Percentiles rank a stretch among this genome's conserved stretches.
phyloP scores from a whole-genome alignment of 2,329 filamentous ascomycete species.

The Raffaelea deltoideospora region DNA sequence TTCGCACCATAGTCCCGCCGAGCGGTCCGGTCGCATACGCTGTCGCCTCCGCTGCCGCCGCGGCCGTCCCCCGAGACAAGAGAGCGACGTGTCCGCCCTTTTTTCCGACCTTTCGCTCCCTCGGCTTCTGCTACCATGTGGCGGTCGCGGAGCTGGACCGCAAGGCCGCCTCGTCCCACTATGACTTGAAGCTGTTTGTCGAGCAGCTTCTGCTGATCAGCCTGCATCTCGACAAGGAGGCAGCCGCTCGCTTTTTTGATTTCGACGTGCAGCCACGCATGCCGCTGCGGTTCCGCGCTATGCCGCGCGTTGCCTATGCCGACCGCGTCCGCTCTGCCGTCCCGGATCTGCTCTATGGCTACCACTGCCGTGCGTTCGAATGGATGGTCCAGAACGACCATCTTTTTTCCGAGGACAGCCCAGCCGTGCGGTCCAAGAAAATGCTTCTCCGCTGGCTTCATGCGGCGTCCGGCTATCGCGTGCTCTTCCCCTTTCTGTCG shows the following conservation, averaged over 20 bases:
- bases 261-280: background rate
- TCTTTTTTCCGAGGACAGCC: background rate
- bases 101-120: background rate
- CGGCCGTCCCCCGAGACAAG: background rate
- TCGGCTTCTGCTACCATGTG: background rate
- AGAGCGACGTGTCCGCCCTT: background rate
- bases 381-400: background rate
- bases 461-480: background rate
- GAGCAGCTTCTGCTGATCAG: background rate
- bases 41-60: too few relatives aligned
- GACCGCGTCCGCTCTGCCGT: background rate
- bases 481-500: background rate
- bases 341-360: conserved; percentile 1
- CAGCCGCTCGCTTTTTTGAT: background rate
- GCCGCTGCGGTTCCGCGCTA: background rate
- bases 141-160: background rate
- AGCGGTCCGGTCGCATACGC: too few relatives aligned
- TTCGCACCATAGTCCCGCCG: background rate
- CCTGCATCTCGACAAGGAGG: background rate
- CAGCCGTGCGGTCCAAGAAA: background rate
- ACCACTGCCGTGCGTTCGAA: background rate
- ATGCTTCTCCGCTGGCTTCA: background rate
- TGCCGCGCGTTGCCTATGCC: background rate
- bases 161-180: background rate
- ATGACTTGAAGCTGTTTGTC: background rate